Evolutionary conservation across 352 stramenopile genomes (phyloP).

Genomic region (Globisporangium middletonii): DNA sequence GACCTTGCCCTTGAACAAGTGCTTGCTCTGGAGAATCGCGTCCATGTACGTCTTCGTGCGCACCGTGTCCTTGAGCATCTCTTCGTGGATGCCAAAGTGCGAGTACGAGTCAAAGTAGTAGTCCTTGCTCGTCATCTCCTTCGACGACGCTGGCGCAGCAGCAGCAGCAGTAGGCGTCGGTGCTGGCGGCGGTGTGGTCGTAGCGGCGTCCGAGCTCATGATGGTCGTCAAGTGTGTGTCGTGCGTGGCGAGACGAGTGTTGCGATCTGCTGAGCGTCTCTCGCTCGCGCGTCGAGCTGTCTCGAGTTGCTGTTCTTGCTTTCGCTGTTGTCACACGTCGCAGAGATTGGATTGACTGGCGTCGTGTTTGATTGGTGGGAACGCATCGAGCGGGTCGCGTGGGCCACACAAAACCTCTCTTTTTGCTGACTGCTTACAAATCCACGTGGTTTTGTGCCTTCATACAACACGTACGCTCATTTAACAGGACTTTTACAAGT

Average conservation of each 20-base stretch:
- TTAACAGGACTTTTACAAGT: too few species aligned
- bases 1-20: slow-evolving; percentile 97
- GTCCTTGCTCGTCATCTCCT: slow-evolving; percentile 90
- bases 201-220: slow-evolving; percentile 24
- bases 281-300: not conserved
- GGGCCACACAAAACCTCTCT: too few species aligned
- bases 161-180: slow-evolving; percentile 16
- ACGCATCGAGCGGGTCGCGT: too few species aligned
- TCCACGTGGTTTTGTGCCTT: too few species aligned
- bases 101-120: slow-evolving; percentile 99
- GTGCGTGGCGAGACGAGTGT: not conserved
- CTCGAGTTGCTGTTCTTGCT: not conserved
- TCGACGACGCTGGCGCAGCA: slow-evolving; percentile 12
- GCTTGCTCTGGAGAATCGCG: slow-evolving; percentile 95
- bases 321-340: slow-evolving; percentile 8
- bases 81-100: slow-evolving; percentile 97
- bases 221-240: not conserved
- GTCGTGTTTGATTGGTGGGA: not conserved
- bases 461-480: too few species aligned
- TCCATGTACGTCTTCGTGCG: slow-evolving; percentile 97
- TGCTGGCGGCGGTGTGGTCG: slow-evolving; percentile 11
- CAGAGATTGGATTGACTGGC: slow-evolving; percentile 13
- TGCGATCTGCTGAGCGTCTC: not conserved
- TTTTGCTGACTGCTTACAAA: too few species aligned
- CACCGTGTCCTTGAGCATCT: slow-evolving; percentile 90